Percentiles rank a stretch among this genome's conserved stretches.
Conservation (phyloP, 2,329 filamentous ascomycete species). For the Aspergillus flavus region DNA sequence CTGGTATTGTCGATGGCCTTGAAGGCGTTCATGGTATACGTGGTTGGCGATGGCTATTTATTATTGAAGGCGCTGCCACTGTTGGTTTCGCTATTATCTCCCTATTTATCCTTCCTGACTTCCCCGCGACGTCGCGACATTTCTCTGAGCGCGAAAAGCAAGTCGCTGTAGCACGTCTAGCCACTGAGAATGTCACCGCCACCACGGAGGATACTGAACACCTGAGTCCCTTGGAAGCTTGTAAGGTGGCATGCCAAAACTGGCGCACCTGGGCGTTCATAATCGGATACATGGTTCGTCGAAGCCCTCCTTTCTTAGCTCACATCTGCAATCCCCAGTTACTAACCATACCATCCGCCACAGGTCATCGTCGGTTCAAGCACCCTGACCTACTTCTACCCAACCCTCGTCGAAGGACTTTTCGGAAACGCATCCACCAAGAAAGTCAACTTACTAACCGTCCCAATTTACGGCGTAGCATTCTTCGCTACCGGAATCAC, state of each 20-base stretch:
- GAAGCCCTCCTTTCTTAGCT: not conserved
- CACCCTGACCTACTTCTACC: conserved; percentile 35
- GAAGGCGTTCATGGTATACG: conserved; percentile 49
- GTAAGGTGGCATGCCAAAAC: conserved; percentile 21
- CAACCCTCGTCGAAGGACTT: conserved; percentile 30
- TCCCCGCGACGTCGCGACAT: conserved; percentile 49
- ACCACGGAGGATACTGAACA: conserved; percentile 17
- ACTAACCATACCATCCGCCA: too few relatives aligned
- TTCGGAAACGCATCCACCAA: conserved; percentile 30
- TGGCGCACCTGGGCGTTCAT: conserved; percentile 46
- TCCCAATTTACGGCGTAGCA: conserved; percentile 58
- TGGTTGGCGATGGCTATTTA: conserved; percentile 58
- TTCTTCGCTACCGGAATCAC: conserved; percentile 54
- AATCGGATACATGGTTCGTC: conserved; percentile 42
- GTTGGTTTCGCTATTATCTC: conserved; percentile 48
- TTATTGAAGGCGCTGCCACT: conserved; percentile 49
- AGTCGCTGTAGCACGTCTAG: conserved; percentile 29
- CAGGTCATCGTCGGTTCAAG: conserved; percentile 42
- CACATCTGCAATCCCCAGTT: not conserved
- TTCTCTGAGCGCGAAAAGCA: conserved; percentile 35
- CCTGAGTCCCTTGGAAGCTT: conserved; percentile 21
- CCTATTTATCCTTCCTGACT: conserved; percentile 53
- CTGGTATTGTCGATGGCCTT: conserved; percentile 52
- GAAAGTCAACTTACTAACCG: conserved; percentile 29
- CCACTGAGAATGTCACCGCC: conserved; percentile 21